Percentiles rank a stretch among this genome's conserved stretches.
phyloP scores from a whole-genome alignment of 495 filamentous ascomycete species.

The Coniosporium apollinis region DNA sequence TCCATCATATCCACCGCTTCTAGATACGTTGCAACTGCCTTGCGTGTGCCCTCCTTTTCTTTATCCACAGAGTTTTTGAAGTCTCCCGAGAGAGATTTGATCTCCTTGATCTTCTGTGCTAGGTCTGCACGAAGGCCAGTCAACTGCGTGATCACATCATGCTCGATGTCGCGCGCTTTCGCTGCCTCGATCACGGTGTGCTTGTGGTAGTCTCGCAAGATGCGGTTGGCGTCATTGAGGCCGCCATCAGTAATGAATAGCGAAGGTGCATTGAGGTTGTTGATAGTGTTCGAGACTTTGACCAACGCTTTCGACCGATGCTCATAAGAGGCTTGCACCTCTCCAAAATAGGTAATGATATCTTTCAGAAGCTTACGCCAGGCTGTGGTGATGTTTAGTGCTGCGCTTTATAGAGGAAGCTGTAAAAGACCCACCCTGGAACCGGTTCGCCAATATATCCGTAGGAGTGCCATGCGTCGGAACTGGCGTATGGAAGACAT shows the following conservation, averaged over 20 bases:
- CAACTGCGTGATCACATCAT: constrained; percentile 74
- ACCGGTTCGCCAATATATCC: constrained; percentile 74
- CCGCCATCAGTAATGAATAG: constrained; percentile 64
- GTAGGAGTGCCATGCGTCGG: constrained; percentile 79
- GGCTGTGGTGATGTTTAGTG: constrained; percentile 32
- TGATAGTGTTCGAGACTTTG: constrained; percentile 69
- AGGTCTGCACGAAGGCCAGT: constrained; percentile 76
- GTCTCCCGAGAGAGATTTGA: constrained; percentile 77
- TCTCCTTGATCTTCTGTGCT: constrained; percentile 93
- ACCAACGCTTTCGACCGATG: constrained; percentile 63
- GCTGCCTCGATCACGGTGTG: constrained; percentile 65
- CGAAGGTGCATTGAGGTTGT: constrained; percentile 56
- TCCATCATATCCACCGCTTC: constrained; percentile 66
- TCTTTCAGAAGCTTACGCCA: constrained; percentile 95
- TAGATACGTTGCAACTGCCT: constrained; percentile 58
- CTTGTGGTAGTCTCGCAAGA: constrained; percentile 69
- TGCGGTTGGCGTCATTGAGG: constrained; percentile 66
- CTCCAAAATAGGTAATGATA: constrained; percentile 83
- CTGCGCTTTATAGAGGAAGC: background rate
- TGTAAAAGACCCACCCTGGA: constrained; percentile 49
- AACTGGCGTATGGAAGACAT: constrained; percentile 73
- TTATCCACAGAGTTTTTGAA: constrained; percentile 84
- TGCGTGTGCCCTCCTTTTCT: constrained; percentile 54
- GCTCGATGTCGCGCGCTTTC: constrained; percentile 79
- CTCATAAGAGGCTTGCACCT: constrained; percentile 84